Evolutionary conservation across 176 grass and related monocot species (phyloP).

Genomic region (Pontederia paniculata): DNA sequence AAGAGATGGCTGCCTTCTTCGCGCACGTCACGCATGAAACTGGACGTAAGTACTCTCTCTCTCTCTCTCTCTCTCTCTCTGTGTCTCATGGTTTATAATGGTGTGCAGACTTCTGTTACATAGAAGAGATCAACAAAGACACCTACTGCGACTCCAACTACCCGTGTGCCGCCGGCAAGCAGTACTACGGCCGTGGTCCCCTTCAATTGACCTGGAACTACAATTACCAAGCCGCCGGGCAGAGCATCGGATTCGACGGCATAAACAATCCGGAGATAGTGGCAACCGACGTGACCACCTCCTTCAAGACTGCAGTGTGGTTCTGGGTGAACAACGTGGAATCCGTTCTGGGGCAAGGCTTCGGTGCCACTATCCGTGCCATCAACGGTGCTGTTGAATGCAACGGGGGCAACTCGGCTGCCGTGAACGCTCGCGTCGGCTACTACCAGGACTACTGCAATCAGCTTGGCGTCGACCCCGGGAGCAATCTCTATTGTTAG

Average conservation of each 20-base stretch:
- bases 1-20: slow-evolving; percentile 81
- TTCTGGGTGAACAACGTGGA: slow-evolving; percentile 64
- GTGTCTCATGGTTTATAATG: not conserved
- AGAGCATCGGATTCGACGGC: slow-evolving; percentile 80
- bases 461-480: slow-evolving; percentile 67
- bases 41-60: slow-evolving; percentile 26
- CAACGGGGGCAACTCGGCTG: slow-evolving; percentile 34
- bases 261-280: slow-evolving; percentile 57
- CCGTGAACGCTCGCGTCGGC: slow-evolving; percentile 34
- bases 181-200: slow-evolving; percentile 69
- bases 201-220: slow-evolving; percentile 85
- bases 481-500: slow-evolving; percentile 61
- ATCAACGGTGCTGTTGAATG: slow-evolving; percentile 65
- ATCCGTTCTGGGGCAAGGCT: slow-evolving; percentile 16
- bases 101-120: slow-evolving; percentile 78
- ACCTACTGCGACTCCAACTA: slow-evolving; percentile 65
- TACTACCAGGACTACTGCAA: slow-evolving; percentile 71
- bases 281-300: slow-evolving; percentile 37
- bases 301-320: slow-evolving; percentile 72
- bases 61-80: not conserved
- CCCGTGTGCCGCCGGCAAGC: slow-evolving; percentile 49
- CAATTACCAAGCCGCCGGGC: slow-evolving; percentile 67
- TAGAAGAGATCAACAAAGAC: slow-evolving; percentile 70
- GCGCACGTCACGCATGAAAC: slow-evolving; percentile 74
- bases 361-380: too few relatives aligned